A percentile compares a stretch with the other conserved stretches of the same genome.
Conservation (phyloP, 2,329 filamentous ascomycete genomes). For the Ascomycota sp. region DNA sequence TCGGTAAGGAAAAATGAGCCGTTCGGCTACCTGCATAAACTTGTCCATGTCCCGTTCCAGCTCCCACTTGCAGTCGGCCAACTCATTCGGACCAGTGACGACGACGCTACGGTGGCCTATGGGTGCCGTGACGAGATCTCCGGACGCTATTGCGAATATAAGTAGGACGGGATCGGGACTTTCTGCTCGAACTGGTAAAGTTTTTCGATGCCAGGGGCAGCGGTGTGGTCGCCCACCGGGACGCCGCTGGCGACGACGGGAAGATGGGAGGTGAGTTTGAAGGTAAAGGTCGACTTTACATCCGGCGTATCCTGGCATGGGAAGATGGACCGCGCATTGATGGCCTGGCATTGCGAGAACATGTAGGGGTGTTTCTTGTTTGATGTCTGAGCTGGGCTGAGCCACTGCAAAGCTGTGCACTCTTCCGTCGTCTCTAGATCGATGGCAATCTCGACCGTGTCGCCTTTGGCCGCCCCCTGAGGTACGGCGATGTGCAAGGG, state of each 20-base stretch:
- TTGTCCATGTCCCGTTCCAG: conserved; percentile 79
- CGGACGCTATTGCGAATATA: conserved; percentile 81
- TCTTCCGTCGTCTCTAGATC: conserved; percentile 62
- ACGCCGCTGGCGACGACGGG: conserved; percentile 87
- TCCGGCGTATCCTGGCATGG: conserved; percentile 96
- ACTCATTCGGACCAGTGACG: conserved; percentile 71
- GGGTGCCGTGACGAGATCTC: conserved; percentile 67
- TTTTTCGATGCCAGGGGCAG: conserved; percentile 27
- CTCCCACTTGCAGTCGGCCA: conserved; percentile 74
- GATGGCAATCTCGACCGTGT: conserved; percentile 37
- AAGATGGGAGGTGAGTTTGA: conserved; percentile 68
- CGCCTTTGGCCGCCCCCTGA: conserved; percentile 29
- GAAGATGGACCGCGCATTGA: conserved; percentile 82
- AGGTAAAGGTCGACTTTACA: conserved; percentile 86
- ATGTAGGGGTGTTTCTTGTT: conserved; percentile 95
- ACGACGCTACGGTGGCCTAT: conserved; percentile 76
- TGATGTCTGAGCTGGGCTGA: conserved; percentile 79
- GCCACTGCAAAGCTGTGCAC: conserved; percentile 89
- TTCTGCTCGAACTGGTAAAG: conserved; percentile 76
- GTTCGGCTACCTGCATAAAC: conserved; percentile 74
- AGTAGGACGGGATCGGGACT: conserved; percentile 82
- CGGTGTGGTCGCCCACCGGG: conserved; percentile 23
- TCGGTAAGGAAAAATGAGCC: conserved; percentile 63
- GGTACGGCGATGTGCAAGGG: conserved; percentile 47
- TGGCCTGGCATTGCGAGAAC: conserved; percentile 96